Conservation (phyloP, 257 asterid genomes). For the Petunia axillaris region DNA sequence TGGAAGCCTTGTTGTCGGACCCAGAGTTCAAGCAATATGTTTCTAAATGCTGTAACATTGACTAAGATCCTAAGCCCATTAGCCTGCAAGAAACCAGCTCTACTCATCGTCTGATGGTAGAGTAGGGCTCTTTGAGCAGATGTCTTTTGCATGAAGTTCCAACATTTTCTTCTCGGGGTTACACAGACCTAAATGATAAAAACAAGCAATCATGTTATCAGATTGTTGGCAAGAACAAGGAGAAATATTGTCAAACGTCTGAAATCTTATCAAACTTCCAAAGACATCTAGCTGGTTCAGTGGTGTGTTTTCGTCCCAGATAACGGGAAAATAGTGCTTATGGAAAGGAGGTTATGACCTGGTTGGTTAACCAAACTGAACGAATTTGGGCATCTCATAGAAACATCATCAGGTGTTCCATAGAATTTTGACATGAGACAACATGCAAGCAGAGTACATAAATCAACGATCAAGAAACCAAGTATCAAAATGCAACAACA, state of each 20-base stretch:
- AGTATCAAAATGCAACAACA: not conserved
- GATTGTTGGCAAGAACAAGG: not conserved
- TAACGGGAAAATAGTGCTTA: not conserved
- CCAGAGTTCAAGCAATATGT: no score
- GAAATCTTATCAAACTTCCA: not conserved
- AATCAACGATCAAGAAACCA: not conserved
- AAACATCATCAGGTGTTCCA: not conserved
- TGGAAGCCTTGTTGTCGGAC: no score
- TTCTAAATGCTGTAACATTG: no score
- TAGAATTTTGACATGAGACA: not conserved
- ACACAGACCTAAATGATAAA: conserved; percentile 68
- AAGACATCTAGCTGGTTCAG: not conserved
- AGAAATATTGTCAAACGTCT: not conserved
- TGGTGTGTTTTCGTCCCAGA: not conserved
- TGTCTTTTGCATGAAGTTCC: conserved; percentile 74
- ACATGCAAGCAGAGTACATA: not conserved
- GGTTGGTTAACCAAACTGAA: not conserved
- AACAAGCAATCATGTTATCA: not conserved
- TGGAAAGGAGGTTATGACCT: not conserved
- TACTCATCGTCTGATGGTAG: conserved; percentile 61
- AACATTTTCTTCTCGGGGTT: conserved; percentile 87
- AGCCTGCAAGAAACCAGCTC: not conserved
- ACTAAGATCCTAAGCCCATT: not conserved
- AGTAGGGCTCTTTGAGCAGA: conserved; percentile 84
- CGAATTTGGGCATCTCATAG: not conserved